Conservation (phyloP, 306 rosid species). For the Herpetospermum pedunculosum region DNA sequence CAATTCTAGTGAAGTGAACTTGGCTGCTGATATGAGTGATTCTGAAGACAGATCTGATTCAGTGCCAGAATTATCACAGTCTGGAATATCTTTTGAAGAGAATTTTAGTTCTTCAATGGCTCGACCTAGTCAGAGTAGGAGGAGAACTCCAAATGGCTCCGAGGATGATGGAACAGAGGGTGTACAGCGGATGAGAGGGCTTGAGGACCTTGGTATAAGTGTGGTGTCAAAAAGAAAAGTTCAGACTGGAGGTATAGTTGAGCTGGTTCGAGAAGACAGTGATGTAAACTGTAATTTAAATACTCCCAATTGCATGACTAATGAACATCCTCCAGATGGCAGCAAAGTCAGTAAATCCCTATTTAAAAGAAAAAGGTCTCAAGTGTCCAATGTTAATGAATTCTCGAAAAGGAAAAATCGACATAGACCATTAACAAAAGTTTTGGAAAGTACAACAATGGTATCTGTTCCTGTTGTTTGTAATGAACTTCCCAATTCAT, state of each 20-base stretch:
- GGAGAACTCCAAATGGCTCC: constrained; percentile 91
- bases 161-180: constrained; percentile 98
- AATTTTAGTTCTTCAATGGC: constrained; percentile 51
- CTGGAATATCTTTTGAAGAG: constrained; percentile 88
- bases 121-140: constrained; percentile 49
- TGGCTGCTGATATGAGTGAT: constrained; percentile 37
- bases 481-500: constrained; percentile 53
- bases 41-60: constrained; percentile 63
- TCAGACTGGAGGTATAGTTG: constrained; percentile 37
- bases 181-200: constrained; percentile 89
- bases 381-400: constrained; percentile 54
- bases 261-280: constrained; percentile 44
- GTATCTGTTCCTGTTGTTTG: constrained; percentile 62
- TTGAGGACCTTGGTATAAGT: constrained; percentile 72
- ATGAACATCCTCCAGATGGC: constrained; percentile 55
- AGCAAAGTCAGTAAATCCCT: constrained; percentile 32
- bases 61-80: constrained; percentile 76
- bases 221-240: constrained; percentile 44
- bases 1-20: constrained; percentile 37
- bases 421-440: constrained; percentile 69
- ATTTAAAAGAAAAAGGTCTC: constrained; percentile 70
- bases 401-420: constrained; percentile 55
- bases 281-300: constrained; percentile 41
- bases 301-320: constrained; percentile 27
- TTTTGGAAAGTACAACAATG: constrained; percentile 81